A percentile compares a stretch with the other conserved stretches of the same genome.
phyloP scores from a whole-genome alignment of 768 basidiomycete species.

The Gloeostereum incarnatum region DNA sequence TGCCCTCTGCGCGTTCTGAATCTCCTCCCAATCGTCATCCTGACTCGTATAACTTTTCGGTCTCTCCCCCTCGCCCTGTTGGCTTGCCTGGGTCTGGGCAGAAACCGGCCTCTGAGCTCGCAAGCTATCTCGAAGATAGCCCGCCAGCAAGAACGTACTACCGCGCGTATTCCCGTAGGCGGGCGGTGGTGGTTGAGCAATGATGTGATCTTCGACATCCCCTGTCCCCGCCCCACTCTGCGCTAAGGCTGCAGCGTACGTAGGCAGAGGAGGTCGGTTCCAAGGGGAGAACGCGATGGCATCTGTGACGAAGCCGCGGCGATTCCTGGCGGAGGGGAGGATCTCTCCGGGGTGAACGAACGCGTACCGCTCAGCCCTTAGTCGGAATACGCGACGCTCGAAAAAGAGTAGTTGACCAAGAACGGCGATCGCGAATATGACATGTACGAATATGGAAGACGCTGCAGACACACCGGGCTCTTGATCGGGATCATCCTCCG shows the following conservation, averaged over 20 bases:
- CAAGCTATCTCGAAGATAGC: slow-evolving; percentile 38
- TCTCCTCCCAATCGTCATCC: slow-evolving; percentile 50
- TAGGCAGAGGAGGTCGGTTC: slow-evolving; percentile 62
- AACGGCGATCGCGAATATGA: slow-evolving; percentile 43
- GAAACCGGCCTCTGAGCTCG: slow-evolving; percentile 38
- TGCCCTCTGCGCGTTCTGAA: slow-evolving; percentile 43
- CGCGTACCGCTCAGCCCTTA: slow-evolving; percentile 58
- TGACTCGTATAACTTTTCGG: slow-evolving; percentile 47
- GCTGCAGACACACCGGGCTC: slow-evolving; percentile 6
- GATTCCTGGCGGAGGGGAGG: slow-evolving; percentile 29
- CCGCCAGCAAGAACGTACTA: slow-evolving; percentile 50
- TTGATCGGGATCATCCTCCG: no score
- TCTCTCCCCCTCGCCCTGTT: slow-evolving; percentile 23
- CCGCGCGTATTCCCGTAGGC: slow-evolving; percentile 72
- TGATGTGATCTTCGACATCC: slow-evolving; percentile 64
- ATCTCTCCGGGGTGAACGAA: slow-evolving; percentile 51
- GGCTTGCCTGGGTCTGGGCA: slow-evolving; percentile 15
- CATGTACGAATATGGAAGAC: slow-evolving; percentile 45
- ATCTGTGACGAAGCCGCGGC: slow-evolving; percentile 13
- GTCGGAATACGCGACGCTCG: slow-evolving; percentile 52
- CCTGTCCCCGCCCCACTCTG: slow-evolving; percentile 64
- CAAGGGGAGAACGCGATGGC: slow-evolving; percentile 50
- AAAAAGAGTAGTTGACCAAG: slow-evolving; percentile 51
- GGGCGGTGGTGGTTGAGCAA: slow-evolving; percentile 62
- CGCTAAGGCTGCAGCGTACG: slow-evolving; percentile 62